Conservation (phyloP, 1,284 basidiomycete species). For the Trametes sp. region DNA sequence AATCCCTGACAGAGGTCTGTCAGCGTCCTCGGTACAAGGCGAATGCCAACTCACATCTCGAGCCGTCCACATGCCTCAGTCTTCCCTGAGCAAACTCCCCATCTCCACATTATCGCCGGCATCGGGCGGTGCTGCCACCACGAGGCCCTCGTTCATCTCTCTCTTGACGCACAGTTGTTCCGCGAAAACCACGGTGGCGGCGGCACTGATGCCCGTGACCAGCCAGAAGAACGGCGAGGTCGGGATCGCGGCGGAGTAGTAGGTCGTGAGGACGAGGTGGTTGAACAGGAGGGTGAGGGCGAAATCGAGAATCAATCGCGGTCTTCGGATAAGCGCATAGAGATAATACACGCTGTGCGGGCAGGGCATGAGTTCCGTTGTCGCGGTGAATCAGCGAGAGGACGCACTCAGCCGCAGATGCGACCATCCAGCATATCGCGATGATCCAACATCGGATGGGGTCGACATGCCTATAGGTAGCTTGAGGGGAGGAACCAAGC, state of each 20-base stretch:
- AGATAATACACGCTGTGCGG: constrained; percentile 82
- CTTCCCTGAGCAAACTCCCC: constrained; percentile 54
- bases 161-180: constrained; percentile 94
- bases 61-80: constrained; percentile 27
- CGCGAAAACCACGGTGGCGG: constrained; percentile 80
- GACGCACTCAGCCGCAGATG: constrained; percentile 79
- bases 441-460: constrained; percentile 88
- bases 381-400: not conserved
- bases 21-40: not conserved
- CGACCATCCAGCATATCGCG: constrained; percentile 82
- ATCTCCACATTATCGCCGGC: constrained; percentile 60
- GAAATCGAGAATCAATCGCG: constrained; percentile 96
- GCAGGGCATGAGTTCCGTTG: not conserved
- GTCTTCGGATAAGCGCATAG: constrained; percentile 87
- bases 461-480: constrained; percentile 69
- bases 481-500: constrained; percentile 57
- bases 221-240: constrained; percentile 92
- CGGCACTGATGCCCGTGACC: constrained; percentile 75
- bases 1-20: not conserved
- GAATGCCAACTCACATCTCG: not conserved
- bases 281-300: constrained; percentile 88
- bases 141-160: constrained; percentile 90
- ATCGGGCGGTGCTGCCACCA: constrained; percentile 54
- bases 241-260: constrained; percentile 89
- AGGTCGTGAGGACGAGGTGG: constrained; percentile 91